Base-by-base conservation (phyloP, 257 asterid genomes). In the Solanum dulcamara region DNA sequence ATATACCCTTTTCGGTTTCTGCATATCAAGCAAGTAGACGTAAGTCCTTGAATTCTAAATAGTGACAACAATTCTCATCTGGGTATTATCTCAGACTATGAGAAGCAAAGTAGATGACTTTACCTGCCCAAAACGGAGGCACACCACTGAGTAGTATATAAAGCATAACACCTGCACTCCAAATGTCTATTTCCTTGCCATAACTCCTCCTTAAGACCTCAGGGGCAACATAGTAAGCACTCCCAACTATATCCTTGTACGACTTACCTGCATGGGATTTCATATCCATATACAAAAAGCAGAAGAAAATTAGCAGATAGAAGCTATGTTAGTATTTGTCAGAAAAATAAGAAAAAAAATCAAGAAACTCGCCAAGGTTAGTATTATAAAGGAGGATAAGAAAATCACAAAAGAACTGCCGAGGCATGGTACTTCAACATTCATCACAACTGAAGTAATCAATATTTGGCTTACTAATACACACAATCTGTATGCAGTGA, bases 41-140 rank as follows among this genome's bases (percentile, higher is more conserved):
- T 55, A 83, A 50, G 60, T 26, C 46, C 24, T 12, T 20, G 22
- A 20, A 11, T 84, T 20, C 67, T 67, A 84, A 30, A 50, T 22
- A 84, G 17, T 35, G 64, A 10, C 40, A 48, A 68, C 6, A 77
- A 46, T 9, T 9, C 10, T 28, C 83, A 77, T 77, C 28, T 77
- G 64, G 28, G 32, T 9, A 15, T 68, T 66, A 87, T 68, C 51
- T 7, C 38, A 37, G 46, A 53, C 6, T 79, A 80, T 24, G 62
- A 44, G 33, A 81, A 24, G 44, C 35, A 48, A 64, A 28, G 67
- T 32, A 9, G 40, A 50, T 72, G 70, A 75, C 18, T 80, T 89
- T 87, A 94, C 98, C 97, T 3, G 93, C 98, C 97, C 98, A 93
- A 80, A 95, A 95, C 2, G 98, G 98, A 20, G 98, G 98, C 10